A percentile compares a stretch with the other conserved stretches of the same genome.
Evolutionary conservation across 2,329 filamentous ascomycete species (phyloP).

Genomic region (Sporothrix pallida): DNA sequence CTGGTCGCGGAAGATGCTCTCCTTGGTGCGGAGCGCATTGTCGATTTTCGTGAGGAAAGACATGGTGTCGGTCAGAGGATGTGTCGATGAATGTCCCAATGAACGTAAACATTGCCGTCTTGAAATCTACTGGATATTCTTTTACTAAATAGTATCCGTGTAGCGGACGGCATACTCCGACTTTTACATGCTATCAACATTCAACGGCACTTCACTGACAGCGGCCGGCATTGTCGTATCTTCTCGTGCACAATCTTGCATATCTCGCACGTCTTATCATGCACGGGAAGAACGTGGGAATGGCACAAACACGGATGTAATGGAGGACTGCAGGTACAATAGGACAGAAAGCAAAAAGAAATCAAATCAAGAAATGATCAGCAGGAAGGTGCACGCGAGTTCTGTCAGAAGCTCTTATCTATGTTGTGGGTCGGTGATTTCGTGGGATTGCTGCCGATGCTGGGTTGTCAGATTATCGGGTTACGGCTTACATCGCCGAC

Average conservation of each 20-base stretch:
- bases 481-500: constrained; percentile 8
- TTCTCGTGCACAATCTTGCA: neutral
- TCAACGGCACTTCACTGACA: neutral
- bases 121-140: too few relatives aligned
- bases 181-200: neutral
- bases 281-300: neutral
- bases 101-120: neutral
- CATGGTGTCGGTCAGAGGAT: neutral
- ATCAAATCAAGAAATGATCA: neutral
- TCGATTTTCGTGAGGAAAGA: constrained; percentile 19
- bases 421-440: neutral
- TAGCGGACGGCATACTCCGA: too few relatives aligned
- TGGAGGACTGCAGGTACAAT: too few relatives aligned
- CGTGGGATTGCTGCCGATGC: neutral
- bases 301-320: neutral
- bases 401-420: neutral
- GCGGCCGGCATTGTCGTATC: neutral
- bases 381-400: neutral
- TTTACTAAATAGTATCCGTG: too few relatives aligned
- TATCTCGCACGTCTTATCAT: neutral
- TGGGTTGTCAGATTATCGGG: neutral
- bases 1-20: constrained; percentile 29
- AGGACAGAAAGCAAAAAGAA: neutral
- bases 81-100: neutral
- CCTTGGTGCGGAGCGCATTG: constrained; percentile 25